Base-by-base conservation (phyloP, 2,329 filamentous ascomycete species). In the Cadophora luteo-olivacea region DNA sequence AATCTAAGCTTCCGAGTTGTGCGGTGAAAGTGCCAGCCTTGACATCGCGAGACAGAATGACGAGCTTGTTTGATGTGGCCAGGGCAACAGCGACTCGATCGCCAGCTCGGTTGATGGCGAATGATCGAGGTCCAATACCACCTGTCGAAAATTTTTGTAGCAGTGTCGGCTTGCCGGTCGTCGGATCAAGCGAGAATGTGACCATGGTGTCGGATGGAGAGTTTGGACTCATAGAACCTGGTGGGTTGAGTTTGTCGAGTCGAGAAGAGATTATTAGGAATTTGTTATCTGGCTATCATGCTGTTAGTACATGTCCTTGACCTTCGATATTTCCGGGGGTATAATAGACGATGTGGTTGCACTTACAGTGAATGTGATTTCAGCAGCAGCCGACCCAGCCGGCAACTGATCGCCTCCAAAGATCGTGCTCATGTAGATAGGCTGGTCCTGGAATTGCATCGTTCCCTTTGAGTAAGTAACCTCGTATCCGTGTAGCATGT, bases 71-170 rank as follows among this genome's bases (percentile, higher is more conserved):
- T 9, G 61, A 38, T 24, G 6, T 55, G 11, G 61, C 49, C 32
- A 66, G 19, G 0, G 54, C 64, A 9, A 66, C 45, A 11, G 81
- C 82, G 11, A 84, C 76, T 57, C 81, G 63, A 41, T 77, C 75
- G 0, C 82, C 83, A 16, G 76, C 76, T 16, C 76, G 76, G 71
- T 82, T 84, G 32, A 83, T 66, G 24, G 75, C 77, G 72, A 83
- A 84, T 45, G 82, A 79, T 6, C 83, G 77, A 0, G 83, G 83
- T 70, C 76, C 81, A 1, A 64, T 68, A 1, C 83, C 83, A 19
- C 82, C 82, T 0, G 80, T 78, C 9, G 82, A 80, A 58, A 77
- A 79, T 8, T 82, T 75, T 61, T 82, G 77, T 4, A 79, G 74
- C 65, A 81, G 81, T 0, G 66, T 71, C 4, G 84, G 70, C n/a